Conservation (phyloP, 495 filamentous ascomycete genomes). For the Daldinia caldariorum region DNA sequence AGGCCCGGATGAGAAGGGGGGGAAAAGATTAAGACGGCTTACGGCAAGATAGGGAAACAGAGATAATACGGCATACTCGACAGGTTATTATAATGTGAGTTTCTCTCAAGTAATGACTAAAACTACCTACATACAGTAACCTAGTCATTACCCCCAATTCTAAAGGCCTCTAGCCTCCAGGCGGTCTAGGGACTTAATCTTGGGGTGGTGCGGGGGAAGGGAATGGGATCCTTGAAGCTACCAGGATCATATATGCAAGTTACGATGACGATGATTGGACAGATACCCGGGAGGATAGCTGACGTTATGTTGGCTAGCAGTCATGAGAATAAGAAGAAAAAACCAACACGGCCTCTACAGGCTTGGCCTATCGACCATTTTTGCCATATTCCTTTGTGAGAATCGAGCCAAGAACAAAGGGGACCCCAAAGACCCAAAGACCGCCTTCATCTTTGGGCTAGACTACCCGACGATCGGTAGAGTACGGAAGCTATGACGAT, state of each 20-base stretch:
- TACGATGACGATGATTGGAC: constrained; percentile 28
- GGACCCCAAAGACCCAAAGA: background rate
- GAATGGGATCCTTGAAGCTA: constrained; percentile 34
- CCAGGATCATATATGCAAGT: constrained; percentile 26
- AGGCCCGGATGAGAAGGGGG: constrained; percentile 16
- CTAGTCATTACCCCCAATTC: constrained; percentile 24
- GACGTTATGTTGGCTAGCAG: constrained; percentile 23
- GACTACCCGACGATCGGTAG: constrained; percentile 20
- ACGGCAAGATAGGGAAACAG: background rate
- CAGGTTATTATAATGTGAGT: constrained; percentile 24
- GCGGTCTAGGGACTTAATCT: constrained; percentile 30
- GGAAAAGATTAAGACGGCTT: background rate
- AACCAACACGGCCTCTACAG: constrained; percentile 18
- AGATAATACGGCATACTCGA: constrained; percentile 6
- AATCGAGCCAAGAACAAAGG: constrained; percentile 15
- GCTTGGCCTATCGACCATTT: constrained; percentile 3
- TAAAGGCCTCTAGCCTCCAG: constrained; percentile 10
- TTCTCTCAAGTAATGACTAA: constrained; percentile 3
- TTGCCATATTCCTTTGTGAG: constrained; percentile 10
- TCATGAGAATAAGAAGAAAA: constrained; percentile 25
- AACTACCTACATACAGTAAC: background rate
- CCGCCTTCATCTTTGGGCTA: constrained; percentile 8
- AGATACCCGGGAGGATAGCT: constrained; percentile 13
- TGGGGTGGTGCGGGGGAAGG: constrained; percentile 39
- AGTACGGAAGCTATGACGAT: constrained; percentile 25